Conservation (phyloP, 192 early-diverging fungal genomes). For the Backusella psychrophila region DNA sequence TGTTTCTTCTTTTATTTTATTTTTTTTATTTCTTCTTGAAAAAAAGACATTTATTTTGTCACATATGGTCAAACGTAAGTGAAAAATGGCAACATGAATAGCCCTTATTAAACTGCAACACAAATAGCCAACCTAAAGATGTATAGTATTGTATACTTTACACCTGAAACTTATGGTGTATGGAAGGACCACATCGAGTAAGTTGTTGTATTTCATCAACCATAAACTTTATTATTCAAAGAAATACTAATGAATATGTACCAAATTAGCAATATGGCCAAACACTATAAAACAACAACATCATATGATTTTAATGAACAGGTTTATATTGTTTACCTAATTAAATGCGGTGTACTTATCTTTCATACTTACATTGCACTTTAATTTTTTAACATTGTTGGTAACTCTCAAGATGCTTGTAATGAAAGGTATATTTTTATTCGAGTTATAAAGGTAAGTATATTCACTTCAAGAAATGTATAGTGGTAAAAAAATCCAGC, state of each 20-base stretch:
- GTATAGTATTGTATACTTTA: background rate
- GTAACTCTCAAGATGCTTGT: slow-evolving; percentile 5
- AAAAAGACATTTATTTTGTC: background rate
- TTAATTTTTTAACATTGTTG: slow-evolving; percentile 14
- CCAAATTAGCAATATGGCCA: slow-evolving; percentile 1
- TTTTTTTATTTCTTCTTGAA: background rate
- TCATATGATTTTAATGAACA: slow-evolving; percentile 8
- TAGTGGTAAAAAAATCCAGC: background rate
- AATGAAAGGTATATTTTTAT: slow-evolving; percentile 9
- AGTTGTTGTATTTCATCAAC: background rate
- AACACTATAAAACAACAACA: background rate
- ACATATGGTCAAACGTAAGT: background rate
- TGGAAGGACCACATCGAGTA: background rate
- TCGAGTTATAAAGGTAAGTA: background rate
- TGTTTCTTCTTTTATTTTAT: background rate
- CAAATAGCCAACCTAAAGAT: background rate
- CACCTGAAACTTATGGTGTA: background rate
- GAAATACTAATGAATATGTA: background rate
- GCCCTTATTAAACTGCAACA: background rate
- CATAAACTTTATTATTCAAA: background rate
- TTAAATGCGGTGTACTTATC: background rate
- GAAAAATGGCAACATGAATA: background rate
- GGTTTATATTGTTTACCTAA: background rate
- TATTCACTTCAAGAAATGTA: background rate
- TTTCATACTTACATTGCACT: background rate